These are phyloP conservation scores for Lachancea cidri DNA, from an alignment of 805 yeast genomes.

Conservation along the genomic window DNA sequence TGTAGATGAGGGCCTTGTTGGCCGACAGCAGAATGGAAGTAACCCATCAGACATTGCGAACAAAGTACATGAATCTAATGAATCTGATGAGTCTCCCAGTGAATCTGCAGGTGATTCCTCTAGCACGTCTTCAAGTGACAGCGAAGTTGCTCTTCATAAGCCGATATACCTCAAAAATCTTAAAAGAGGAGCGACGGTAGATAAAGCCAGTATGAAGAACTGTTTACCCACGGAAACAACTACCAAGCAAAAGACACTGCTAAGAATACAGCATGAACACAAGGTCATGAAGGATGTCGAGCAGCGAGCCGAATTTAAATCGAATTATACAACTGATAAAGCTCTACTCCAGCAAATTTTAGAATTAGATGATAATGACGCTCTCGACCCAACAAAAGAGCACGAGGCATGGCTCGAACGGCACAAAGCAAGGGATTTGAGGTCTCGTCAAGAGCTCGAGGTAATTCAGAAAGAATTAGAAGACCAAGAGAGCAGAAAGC, in stretches of 20 bases:
- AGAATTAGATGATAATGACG: conserved; percentile 26
- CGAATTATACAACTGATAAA: conserved; percentile 20
- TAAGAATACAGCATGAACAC: conserved; percentile 15
- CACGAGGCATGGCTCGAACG: conserved; percentile 21
- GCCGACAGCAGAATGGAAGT: no score
- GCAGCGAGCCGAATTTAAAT: neutral
- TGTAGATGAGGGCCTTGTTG: no score
- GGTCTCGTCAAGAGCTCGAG: conserved; percentile 19
- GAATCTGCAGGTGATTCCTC: conserved; percentile 1
- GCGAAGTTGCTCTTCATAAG: conserved; percentile 20
- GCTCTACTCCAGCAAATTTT: conserved; percentile 19
- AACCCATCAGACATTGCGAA: neutral
- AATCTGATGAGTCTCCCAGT: conserved; percentile 1
- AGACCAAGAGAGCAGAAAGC: conserved; percentile 8
- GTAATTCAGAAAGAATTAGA: conserved; percentile 26
- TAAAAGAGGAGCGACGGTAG: neutral
- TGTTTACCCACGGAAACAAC: neutral
- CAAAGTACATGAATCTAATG: neutral
- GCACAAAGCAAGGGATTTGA: conserved; percentile 16
- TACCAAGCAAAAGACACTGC: conserved; percentile 1
- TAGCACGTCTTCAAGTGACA: conserved; percentile 7
- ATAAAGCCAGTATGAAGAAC: neutral
- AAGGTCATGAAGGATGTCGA: conserved; percentile 3
- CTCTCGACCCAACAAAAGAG: conserved; percentile 21
- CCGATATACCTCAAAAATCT: conserved; percentile 23